A percentile compares a stretch with the other conserved stretches of the same genome.
Evolutionary conservation across 2,329 filamentous ascomycete species (phyloP).

Genomic region (Talaromyces sp.): DNA sequence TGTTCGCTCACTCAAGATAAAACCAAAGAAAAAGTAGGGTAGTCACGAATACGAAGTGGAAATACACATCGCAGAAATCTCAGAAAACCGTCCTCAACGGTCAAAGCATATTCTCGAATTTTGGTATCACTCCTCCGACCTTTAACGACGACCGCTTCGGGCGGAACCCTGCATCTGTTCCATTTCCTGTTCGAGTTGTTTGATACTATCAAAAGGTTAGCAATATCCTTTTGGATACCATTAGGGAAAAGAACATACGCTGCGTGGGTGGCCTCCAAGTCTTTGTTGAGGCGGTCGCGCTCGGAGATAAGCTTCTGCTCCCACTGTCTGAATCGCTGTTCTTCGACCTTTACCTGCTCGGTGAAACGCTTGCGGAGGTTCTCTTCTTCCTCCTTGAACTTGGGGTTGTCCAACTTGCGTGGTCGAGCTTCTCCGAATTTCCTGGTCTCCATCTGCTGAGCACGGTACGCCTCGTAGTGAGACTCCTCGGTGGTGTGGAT

Average conservation of each 20-base stretch:
- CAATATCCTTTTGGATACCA: not conserved
- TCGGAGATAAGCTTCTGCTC: slow-evolving; percentile 99
- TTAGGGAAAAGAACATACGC: slow-evolving; percentile 47
- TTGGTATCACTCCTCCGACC: slow-evolving; percentile 13
- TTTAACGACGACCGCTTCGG: slow-evolving; percentile 85
- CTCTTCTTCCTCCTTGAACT: slow-evolving; percentile 99
- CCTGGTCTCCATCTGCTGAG: slow-evolving; percentile 99
- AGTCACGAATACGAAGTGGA: slow-evolving; percentile 37
- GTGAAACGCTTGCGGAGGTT: slow-evolving; percentile 97
- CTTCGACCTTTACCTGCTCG: slow-evolving; percentile 99
- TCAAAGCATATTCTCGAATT: slow-evolving; percentile 18
- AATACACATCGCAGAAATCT: slow-evolving; percentile 24
- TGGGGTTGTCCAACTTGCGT: slow-evolving; percentile 98
- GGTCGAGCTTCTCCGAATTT: slow-evolving; percentile 98
- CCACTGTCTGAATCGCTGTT: slow-evolving; percentile 98
- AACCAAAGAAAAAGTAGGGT: slow-evolving; percentile 35
- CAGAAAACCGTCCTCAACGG: slow-evolving; percentile 8
- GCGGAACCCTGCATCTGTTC: slow-evolving; percentile 90
- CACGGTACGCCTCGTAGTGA: slow-evolving; percentile 98
- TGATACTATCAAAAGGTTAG: slow-evolving; percentile 46
- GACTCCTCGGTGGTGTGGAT: slow-evolving; percentile 99
- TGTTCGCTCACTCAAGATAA: slow-evolving; percentile 30
- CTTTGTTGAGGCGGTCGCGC: slow-evolving; percentile 99
- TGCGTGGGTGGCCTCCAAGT: slow-evolving; percentile 95
- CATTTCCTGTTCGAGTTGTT: slow-evolving; percentile 73